Evolutionary conservation across 1,284 basidiomycete genomes (phyloP), one percentile per base, ranked within the genome.

Genomic region (Austroboletus niveus): DNA sequence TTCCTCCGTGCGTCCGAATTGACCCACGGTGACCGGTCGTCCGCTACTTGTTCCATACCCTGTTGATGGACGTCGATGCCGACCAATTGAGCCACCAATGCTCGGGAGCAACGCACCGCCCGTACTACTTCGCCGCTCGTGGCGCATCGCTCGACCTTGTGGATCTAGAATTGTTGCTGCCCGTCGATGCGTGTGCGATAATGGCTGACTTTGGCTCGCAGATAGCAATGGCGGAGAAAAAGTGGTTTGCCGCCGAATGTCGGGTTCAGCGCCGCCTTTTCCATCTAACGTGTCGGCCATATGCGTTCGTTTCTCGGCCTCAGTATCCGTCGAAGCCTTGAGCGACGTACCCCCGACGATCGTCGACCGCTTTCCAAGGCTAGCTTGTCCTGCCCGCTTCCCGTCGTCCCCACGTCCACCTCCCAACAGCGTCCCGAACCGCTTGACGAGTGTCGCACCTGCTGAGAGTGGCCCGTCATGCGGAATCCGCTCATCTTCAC

Each of bases 61-160:
- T 34, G 81, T 86, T 52, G 83, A 87, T 15, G 83, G 85, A 54
- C 88, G 72, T 27, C 85, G 74, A 68, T 80, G 79, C 5, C 86
- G 73, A 15, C 84, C 84, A 53, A 87, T 77, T 4, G 83, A 81
- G 5, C 81, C 81, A 14, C 78, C 80, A 40, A 56, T 55, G 7
- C 66, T 66, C 1, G 74, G 71, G 43, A 85, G 72, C 41, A 88
- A 68, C 36, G 81, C 78, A 15, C 77, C 85, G 17, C 87, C 84
- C 0, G 84, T 85, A 60, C 85, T 89, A 62, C 87, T 89, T 57
- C 92, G 73, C 58, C 91, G 73, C 58, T 92, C 87, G 63, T 92
- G 89, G 32, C 82, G 74, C 39, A 76, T 73, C 20, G 77, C 68
- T 15, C 80, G 74, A 9, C 80, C 77, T 31, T 78, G 75, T 0